These are phyloP conservation scores for Metschnikowia sp. DNA, from an alignment of 805 yeast genomes.

Conservation along the genomic window DNA sequence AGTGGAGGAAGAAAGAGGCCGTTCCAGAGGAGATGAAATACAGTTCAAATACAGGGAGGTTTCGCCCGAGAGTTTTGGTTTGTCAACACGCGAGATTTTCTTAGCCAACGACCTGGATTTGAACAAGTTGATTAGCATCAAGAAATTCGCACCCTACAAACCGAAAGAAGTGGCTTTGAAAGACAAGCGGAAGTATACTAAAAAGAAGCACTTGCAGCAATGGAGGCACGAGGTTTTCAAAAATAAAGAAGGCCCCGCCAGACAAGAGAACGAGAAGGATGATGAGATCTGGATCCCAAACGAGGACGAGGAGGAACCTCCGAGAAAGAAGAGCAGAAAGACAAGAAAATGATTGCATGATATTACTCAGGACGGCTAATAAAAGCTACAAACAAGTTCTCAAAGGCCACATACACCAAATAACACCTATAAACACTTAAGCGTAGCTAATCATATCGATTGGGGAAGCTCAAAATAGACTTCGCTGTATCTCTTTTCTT, in stretches of 20 bases:
- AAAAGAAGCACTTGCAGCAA: conserved; percentile 75
- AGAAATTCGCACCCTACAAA: conserved; percentile 92
- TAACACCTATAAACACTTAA: too few relatives aligned
- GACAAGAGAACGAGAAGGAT: conserved; percentile 34
- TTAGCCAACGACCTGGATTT: conserved; percentile 84
- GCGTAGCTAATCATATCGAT: conserved; percentile 8
- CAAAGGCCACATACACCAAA: too few relatives aligned
- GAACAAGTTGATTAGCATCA: conserved; percentile 81
- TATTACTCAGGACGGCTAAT: too few relatives aligned
- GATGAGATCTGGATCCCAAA: conserved; percentile 36
- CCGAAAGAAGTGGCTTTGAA: conserved; percentile 65
- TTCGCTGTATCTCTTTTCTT: conserved; percentile 32
- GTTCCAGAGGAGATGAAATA: conserved; percentile 40
- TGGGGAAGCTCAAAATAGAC: conserved; percentile 38
- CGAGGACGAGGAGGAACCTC: conserved; percentile 16
- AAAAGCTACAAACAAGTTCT: too few relatives aligned
- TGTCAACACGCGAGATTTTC: conserved; percentile 80
- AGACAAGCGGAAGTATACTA: conserved; percentile 81
- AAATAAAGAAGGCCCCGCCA: conserved; percentile 48
- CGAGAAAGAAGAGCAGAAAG: conserved; percentile 6
- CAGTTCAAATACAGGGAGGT: conserved; percentile 88
- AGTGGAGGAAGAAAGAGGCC: conserved; percentile 59
- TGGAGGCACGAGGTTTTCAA: conserved; percentile 87
- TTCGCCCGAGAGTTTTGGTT: conserved; percentile 89
- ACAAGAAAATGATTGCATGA: background rate